Conservation (phyloP, 2,329 filamentous ascomycete species). For the Epicoccum sorghinum region DNA sequence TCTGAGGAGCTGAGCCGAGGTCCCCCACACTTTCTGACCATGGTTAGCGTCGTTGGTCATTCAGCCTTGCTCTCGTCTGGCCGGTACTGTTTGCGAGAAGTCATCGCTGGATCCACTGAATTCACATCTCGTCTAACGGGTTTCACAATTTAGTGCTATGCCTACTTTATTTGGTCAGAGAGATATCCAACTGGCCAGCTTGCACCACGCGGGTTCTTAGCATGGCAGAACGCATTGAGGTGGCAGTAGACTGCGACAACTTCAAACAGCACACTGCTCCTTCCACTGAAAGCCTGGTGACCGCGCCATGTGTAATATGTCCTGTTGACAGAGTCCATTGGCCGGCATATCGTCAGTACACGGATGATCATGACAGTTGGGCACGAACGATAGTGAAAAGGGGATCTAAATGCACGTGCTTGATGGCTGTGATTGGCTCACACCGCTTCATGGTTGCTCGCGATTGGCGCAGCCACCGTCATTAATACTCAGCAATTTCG, state of each 20-base stretch:
- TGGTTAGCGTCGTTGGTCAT: not conserved
- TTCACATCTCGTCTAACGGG: no score
- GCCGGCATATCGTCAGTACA: no score
- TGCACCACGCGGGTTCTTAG: no score
- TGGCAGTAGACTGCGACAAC: not conserved
- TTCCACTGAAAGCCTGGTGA: no score
- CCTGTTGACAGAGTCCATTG: no score
- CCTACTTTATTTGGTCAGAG: no score
- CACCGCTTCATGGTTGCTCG: not conserved
- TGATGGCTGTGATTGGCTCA: conserved; percentile 7
- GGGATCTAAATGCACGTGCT: conserved; percentile 7
- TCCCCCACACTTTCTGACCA: not conserved
- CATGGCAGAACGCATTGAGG: no score
- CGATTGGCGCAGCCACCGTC: conserved; percentile 15
- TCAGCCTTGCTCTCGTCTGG: not conserved
- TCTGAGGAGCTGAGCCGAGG: conserved; percentile 11
- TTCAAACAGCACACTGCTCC: not conserved
- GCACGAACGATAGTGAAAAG: conserved; percentile 15
- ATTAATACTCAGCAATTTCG: conserved; percentile 12
- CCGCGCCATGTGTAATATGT: no score
- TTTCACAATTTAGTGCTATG: no score
- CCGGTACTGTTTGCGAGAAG: no score
- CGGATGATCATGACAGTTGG: conserved; percentile 5
- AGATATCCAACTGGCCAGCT: no score
- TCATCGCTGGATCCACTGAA: no score